phyloP scores from a whole-genome alignment of 345 rosid species.

The Syzygium oleosum region DNA sequence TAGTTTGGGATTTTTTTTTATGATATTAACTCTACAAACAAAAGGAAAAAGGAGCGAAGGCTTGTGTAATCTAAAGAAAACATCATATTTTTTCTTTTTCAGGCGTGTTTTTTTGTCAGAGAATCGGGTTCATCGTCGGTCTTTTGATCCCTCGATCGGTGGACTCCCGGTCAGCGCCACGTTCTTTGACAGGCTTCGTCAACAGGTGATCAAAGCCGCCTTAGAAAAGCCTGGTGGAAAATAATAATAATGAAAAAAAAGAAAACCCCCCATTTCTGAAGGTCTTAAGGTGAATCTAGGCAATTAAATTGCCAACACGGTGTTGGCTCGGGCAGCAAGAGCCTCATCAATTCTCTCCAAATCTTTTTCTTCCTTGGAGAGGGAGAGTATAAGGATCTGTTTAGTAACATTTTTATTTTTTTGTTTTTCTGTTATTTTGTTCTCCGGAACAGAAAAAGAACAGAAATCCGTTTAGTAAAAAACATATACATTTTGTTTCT shows the following conservation, averaged over 20 bases:
- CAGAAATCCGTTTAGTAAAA: too few species aligned
- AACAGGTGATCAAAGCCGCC: neutral
- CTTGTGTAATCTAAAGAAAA: neutral
- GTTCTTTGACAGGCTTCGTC: neutral
- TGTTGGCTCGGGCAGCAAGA: neutral
- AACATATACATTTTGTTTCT: too few species aligned
- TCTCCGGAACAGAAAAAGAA: too few species aligned
- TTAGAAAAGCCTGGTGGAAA: neutral
- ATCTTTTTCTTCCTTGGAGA: too few species aligned
- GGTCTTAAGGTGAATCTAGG: neutral
- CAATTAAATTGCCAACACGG: neutral
- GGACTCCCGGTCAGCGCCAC: neutral
- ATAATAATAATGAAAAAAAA: neutral
- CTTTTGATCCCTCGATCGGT: neutral
- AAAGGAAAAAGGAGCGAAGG: neutral
- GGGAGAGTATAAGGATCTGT: accelerated
- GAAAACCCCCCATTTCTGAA: neutral
- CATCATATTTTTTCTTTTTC: neutral
- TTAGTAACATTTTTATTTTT: too few species aligned
- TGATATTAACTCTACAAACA: too few species aligned
- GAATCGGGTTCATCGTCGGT: neutral
- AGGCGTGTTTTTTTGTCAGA: neutral
- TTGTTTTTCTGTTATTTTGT: too few species aligned
- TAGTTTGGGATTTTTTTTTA: too few species aligned
- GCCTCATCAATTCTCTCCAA: neutral